Conservation (phyloP, 139 green algal genomes). For the Desmodesmus armatus region DNA sequence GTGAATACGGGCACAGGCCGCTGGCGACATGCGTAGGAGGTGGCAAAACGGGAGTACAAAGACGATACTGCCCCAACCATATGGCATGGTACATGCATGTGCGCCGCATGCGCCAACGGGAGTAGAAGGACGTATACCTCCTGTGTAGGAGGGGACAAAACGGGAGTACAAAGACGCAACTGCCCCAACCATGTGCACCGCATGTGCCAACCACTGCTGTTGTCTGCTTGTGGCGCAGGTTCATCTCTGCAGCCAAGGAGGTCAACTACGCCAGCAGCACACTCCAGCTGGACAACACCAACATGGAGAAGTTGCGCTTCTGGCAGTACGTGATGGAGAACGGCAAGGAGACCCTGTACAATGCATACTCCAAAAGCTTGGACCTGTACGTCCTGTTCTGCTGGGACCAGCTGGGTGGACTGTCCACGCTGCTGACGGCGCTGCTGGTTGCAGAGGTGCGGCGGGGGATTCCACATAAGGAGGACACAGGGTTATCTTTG, state of each 20-base stretch:
- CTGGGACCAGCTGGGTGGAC: slow-evolving; percentile 6
- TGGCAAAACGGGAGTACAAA: no score
- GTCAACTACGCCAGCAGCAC: not conserved
- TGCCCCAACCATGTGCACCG: not conserved
- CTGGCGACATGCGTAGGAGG: no score
- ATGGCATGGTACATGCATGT: no score
- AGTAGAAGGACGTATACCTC: no score
- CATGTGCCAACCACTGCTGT: not conserved
- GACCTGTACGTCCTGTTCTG: slow-evolving; percentile 32
- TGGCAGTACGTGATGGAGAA: slow-evolving; percentile 24
- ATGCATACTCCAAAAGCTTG: slow-evolving; percentile 30
- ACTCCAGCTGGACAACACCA: no score
- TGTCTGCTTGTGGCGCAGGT: not conserved
- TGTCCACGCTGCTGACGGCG: not conserved
- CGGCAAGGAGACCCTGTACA: slow-evolving; percentile 15
- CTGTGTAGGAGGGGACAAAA: no score
- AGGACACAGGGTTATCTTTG: no score
- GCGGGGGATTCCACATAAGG: no score
- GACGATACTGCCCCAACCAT: no score
- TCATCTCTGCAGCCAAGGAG: slow-evolving; percentile 8
- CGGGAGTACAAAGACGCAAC: no score
- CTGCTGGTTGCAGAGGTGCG: slow-evolving; percentile 13
- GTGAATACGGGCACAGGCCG: no score
- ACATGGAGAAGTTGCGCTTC: not conserved
- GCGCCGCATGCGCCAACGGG: no score